Evolutionary conservation across 306 rosid genomes (phyloP), one percentile per base, ranked within the genome.

Genomic region (Geum urbanum): DNA sequence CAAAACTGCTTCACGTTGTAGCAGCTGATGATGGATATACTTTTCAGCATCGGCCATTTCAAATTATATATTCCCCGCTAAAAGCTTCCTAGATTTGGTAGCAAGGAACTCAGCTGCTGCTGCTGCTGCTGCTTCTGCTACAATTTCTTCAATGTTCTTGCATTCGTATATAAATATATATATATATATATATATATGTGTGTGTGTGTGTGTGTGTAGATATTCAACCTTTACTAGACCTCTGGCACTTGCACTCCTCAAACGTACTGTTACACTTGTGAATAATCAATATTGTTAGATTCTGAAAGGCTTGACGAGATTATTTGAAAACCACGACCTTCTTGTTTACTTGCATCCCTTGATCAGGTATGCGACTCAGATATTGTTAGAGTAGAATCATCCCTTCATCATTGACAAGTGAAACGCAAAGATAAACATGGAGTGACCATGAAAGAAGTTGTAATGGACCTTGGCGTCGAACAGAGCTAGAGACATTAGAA

Each of bases 251-350:
- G 51, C 3, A 69, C 14, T 6, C 43, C 18, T 43, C 48, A 40
- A 53, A 19, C 50, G 5, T 0, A n/a, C n/a, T n/a, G n/a, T 2
- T 0, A 52, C 63, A 53, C 0, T 0, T 0, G 0, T 0, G 1
- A 39, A 69, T 8, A 14, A 0, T 0, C 0, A 52, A 4, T 0
- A 2, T 2, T 52, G 14, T 12, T 3, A 52, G 61, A 63, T 43
- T 63, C 50, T 52, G 72, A 53, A 68, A 53, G 19, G 35, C 49
- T 39, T 19, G 61, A 51, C 0, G 32, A 53, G 27, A 18, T 19
- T 8, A 12, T 52, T 52, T 18, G 57, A 18, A 52, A 52, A 5
- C 2, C 24, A n/a, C 8, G n/a, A n/a, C n/a, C 24, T 6, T 18
- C 55, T 50, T 50, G 27, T 52, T 52, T 52, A 18, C n/a, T 52